Conservation (phyloP, 2,329 filamentous ascomycete species). For the Alternaria atra region DNA sequence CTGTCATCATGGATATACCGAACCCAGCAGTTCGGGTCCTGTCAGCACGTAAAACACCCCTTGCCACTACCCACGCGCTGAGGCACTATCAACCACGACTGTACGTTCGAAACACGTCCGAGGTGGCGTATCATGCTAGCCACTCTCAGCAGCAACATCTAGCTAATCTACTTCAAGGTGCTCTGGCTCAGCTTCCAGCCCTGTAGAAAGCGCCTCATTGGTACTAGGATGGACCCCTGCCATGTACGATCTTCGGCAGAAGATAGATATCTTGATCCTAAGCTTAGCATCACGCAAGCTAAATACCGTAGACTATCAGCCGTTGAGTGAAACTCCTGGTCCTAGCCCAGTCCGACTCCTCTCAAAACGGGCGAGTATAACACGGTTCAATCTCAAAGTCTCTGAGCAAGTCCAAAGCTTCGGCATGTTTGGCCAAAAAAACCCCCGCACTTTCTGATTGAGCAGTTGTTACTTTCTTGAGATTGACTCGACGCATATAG, state of each 20-base stretch:
- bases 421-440: neutral
- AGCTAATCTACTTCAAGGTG: conserved; percentile 21
- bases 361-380: conserved; percentile 34
- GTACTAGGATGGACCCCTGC: conserved; percentile 26
- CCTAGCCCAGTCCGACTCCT: conserved; percentile 31
- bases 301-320: conserved; percentile 36
- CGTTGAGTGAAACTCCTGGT: conserved; percentile 26
- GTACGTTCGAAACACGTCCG: conserved; percentile 31
- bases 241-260: conserved; percentile 28
- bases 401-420: conserved; percentile 25
- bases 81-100: conserved; percentile 40
- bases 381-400: conserved; percentile 32
- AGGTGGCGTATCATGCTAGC: conserved; percentile 23
- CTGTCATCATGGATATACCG: conserved; percentile 21
- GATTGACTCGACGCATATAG: neutral
- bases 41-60: conserved; percentile 44
- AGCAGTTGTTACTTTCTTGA: neutral
- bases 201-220: conserved; percentile 17
- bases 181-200: conserved; percentile 26
- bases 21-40: conserved; percentile 20
- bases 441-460: neutral
- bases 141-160: conserved; percentile 22
- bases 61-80: conserved; percentile 34
- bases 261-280: conserved; percentile 27
- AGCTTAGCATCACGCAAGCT: conserved; percentile 28